A percentile compares a stretch with the other conserved stretches of the same genome.
These are phyloP conservation scores for Hypoxylon lenormandii DNA, from an alignment of 495 filamentous ascomycete species.

Conservation along the genomic window DNA sequence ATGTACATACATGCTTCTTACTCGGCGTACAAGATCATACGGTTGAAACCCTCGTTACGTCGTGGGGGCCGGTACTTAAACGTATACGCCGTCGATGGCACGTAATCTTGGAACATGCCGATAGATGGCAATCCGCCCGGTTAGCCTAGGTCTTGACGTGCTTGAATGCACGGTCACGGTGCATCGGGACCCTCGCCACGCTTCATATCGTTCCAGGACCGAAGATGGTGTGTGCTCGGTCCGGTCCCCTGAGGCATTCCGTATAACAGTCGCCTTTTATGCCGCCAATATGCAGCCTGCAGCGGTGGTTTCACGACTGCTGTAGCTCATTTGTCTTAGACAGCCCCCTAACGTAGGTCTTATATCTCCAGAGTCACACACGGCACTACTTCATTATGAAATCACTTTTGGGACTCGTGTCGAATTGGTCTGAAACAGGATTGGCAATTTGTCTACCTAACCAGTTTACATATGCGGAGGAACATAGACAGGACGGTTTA, in stretches of 20 bases:
- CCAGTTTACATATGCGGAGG: conserved; percentile 20
- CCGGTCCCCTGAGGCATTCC: conserved; percentile 19
- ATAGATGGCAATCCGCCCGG: conserved; percentile 6
- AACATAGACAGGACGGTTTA: conserved; percentile 6
- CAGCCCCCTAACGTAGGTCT: conserved; percentile 11
- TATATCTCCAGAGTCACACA: background rate
- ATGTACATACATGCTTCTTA: conserved; percentile 3
- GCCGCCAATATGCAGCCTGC: conserved; percentile 24
- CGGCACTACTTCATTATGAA: background rate
- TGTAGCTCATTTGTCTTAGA: conserved; percentile 7
- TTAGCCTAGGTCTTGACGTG: conserved; percentile 19
- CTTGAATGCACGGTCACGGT: conserved; percentile 26
- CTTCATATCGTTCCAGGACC: conserved; percentile 11
- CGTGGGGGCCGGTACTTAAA: background rate
- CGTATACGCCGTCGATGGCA: conserved; percentile 14
- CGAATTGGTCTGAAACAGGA: conserved; percentile 19
- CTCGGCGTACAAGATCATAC: conserved; percentile 3
- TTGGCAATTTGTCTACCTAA: background rate
- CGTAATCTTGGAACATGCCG: conserved; percentile 17
- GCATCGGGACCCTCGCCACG: conserved; percentile 22
- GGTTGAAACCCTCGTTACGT: background rate
- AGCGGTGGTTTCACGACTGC: conserved; percentile 29
- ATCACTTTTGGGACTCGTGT: background rate
- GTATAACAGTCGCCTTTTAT: conserved; percentile 7
- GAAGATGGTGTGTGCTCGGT: conserved; percentile 21